Evolutionary conservation across 2,329 filamentous ascomycete genomes (phyloP).

Genomic region (Dendrostoma leiphaemia): DNA sequence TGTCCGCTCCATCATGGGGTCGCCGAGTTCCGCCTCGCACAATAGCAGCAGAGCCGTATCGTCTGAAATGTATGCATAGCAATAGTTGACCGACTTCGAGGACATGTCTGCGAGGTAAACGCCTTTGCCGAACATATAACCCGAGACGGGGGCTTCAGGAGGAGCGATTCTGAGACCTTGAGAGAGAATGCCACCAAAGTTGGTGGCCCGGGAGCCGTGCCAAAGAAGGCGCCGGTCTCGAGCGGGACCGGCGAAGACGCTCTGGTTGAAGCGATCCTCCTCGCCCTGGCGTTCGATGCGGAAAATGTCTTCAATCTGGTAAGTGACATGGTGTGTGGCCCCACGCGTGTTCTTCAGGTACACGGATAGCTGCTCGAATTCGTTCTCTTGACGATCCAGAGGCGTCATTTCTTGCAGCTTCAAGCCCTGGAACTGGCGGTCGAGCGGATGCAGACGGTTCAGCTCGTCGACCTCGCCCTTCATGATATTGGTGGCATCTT

Average conservation of each 20-base stretch:
- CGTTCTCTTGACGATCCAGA: constrained; percentile 54
- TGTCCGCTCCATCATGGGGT: constrained; percentile 66
- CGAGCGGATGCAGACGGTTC: constrained; percentile 61
- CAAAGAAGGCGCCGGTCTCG: constrained; percentile 74
- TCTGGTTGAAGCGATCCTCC: constrained; percentile 62
- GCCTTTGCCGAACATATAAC: constrained; percentile 90
- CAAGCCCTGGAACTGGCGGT: constrained; percentile 70
- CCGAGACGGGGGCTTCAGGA: constrained; percentile 73
- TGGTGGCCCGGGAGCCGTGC: constrained; percentile 82
- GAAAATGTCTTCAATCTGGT: constrained; percentile 73
- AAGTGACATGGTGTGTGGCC: constrained; percentile 59
- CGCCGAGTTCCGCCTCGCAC: constrained; percentile 79
- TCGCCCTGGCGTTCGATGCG: constrained; percentile 77
- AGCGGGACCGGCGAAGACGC: constrained; percentile 46
- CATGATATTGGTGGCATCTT: constrained; percentile 75
- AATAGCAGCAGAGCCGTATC: constrained; percentile 73
- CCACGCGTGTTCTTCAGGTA: constrained; percentile 70
- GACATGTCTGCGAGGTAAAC: constrained; percentile 87
- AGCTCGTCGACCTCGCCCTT: constrained; percentile 56
- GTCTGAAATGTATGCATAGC: constrained; percentile 58
- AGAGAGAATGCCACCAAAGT: constrained; percentile 82
- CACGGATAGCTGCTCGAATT: constrained; percentile 62
- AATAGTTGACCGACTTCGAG: constrained; percentile 80
- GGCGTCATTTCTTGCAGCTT: constrained; percentile 75
- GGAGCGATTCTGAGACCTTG: constrained; percentile 90